Evolutionary conservation across 2,329 filamentous ascomycete genomes (phyloP).

Genomic region (Fusarium mundagurra): DNA sequence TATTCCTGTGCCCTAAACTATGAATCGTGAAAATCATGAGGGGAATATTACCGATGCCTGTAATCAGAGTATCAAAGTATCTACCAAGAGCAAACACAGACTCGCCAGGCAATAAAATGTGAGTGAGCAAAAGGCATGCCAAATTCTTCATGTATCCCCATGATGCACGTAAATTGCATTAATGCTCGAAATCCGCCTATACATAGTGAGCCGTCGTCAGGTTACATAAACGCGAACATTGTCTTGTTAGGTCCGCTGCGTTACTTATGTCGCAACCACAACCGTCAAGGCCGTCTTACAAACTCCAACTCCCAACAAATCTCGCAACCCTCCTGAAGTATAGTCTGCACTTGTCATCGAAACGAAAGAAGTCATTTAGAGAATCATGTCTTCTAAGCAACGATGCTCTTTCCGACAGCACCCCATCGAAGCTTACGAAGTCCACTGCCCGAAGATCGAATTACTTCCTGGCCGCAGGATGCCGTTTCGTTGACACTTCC

Average conservation of each 20-base stretch:
- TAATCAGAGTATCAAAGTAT: conserved; percentile 21
- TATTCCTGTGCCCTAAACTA: conserved; percentile 16
- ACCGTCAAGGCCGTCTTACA: conserved; percentile 8
- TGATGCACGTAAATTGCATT: conserved; percentile 17
- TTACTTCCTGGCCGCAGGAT: conserved; percentile 63
- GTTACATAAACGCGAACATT: conserved; percentile 26
- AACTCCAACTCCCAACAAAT: background rate
- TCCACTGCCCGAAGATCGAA: conserved; percentile 61
- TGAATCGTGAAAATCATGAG: conserved; percentile 14
- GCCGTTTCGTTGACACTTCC: conserved; percentile 57
- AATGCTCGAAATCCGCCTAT: conserved; percentile 9
- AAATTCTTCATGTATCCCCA: conserved; percentile 24
- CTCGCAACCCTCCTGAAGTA: conserved; percentile 1
- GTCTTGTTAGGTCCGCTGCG: conserved; percentile 16
- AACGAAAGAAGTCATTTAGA: background rate
- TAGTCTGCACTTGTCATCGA: background rate
- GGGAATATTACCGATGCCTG: conserved; percentile 27
- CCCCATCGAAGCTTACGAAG: conserved; percentile 66
- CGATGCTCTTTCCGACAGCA: conserved; percentile 60
- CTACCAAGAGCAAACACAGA: conserved; percentile 17
- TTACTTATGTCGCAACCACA: conserved; percentile 31
- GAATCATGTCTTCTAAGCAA: conserved; percentile 48
- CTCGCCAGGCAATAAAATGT: conserved; percentile 13
- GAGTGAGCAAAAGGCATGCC: conserved; percentile 1
- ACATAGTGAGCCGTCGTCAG: conserved; percentile 19